Evolutionary conservation across 1,284 basidiomycete genomes (phyloP).

Genomic region (Butyriboletus appendiculatus): DNA sequence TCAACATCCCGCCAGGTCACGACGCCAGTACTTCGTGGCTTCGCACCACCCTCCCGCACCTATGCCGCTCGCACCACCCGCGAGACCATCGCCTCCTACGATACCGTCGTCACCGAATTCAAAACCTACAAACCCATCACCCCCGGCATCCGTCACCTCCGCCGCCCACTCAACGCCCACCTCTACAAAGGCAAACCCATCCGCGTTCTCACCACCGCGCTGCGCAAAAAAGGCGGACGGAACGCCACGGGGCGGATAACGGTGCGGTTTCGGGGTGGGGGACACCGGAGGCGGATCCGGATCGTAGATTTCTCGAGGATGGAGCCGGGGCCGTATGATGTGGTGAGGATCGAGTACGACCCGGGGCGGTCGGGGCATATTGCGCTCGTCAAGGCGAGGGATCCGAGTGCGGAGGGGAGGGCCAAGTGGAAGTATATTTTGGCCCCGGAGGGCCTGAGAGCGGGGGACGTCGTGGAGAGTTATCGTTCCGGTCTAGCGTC

Average conservation of each 20-base stretch:
- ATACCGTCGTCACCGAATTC: conserved; percentile 56
- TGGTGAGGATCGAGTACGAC: conserved; percentile 96
- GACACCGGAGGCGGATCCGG: conserved; percentile 86
- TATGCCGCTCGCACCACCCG: conserved; percentile 37
- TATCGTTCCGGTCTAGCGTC: conserved; percentile 84
- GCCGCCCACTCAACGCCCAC: conserved; percentile 79
- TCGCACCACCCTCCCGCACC: conserved; percentile 20
- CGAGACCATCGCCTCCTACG: conserved; percentile 31
- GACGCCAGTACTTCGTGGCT: not conserved
- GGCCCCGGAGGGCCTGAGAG: conserved; percentile 86
- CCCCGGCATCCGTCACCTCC: conserved; percentile 86
- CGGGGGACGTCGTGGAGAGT: conserved; percentile 88
- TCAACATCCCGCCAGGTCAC: conserved; percentile 1
- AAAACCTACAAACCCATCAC: conserved; percentile 92
- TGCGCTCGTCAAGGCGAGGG: conserved; percentile 75
- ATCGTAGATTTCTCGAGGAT: conserved; percentile 85
- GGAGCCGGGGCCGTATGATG: conserved; percentile 81
- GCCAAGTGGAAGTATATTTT: conserved; percentile 85
- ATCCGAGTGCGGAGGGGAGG: conserved; percentile 47
- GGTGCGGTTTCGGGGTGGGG: conserved; percentile 89
- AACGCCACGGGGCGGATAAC: conserved; percentile 86
- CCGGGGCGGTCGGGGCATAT: conserved; percentile 94
- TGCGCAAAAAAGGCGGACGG: conserved; percentile 86
- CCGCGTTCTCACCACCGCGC: conserved; percentile 81
- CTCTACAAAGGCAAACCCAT: conserved; percentile 84